These are phyloP conservation scores for Spathaspora arborariae DNA, from an alignment of 805 yeast genomes.

Conservation along the genomic window DNA sequence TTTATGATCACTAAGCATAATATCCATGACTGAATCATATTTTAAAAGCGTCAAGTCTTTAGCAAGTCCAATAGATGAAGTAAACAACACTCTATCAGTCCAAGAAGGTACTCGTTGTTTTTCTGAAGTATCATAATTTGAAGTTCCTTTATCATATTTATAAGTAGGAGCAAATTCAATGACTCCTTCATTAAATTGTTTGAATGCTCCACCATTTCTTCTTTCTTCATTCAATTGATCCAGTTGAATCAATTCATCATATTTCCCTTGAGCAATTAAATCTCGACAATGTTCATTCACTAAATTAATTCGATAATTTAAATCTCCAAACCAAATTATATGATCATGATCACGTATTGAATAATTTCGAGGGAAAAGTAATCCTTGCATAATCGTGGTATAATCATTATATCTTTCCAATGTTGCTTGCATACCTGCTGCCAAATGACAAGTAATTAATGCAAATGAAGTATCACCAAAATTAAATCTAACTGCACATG, in stretches of 20 bases:
- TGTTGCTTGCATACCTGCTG: slow-evolving; percentile 82
- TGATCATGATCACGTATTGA: slow-evolving; percentile 74
- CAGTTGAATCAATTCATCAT: slow-evolving; percentile 50
- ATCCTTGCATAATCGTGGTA: slow-evolving; percentile 67
- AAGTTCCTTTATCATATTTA: slow-evolving; percentile 86
- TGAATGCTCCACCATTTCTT: slow-evolving; percentile 68
- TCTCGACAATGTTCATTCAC: slow-evolving; percentile 66
- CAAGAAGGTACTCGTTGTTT: slow-evolving; percentile 94
- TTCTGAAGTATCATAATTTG: slow-evolving; percentile 80
- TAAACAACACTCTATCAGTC: slow-evolving; percentile 85
- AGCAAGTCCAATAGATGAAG: slow-evolving; percentile 34
- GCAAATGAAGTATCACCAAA: slow-evolving; percentile 79
- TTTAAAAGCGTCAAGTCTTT: slow-evolving; percentile 51
- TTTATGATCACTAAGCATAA: slow-evolving; percentile 80
- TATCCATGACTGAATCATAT: slow-evolving; percentile 59
- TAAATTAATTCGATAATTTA: slow-evolving; percentile 77
- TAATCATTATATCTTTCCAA: slow-evolving; percentile 87
- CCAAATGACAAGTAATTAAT: slow-evolving; percentile 85
- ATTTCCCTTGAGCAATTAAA: slow-evolving; percentile 44
- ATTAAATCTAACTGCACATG: slow-evolving; percentile 85
- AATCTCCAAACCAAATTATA: slow-evolving; percentile 89
- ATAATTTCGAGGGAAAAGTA: slow-evolving; percentile 73
- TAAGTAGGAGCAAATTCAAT: slow-evolving; percentile 88
- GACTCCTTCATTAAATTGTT: slow-evolving; percentile 76
- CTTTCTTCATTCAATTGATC: slow-evolving; percentile 83